Base-by-base conservation (phyloP, 2,329 filamentous ascomycete species). In the Chrysoporthe deuterocubensis region DNA sequence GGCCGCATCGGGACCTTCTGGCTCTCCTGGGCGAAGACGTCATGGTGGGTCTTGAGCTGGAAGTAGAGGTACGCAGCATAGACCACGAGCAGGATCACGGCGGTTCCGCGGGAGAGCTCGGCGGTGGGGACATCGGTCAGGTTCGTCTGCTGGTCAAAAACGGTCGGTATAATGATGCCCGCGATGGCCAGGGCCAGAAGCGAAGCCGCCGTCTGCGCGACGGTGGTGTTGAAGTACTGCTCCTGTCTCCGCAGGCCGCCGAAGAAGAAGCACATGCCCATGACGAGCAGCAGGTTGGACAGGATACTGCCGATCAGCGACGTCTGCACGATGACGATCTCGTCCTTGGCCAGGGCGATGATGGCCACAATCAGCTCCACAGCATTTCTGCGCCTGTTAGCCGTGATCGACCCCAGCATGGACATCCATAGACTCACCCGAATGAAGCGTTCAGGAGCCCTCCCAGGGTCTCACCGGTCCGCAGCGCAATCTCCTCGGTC, bases 231-330 rank as follows among this genome's bases (percentile, higher is more conserved):
- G 86, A 97, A 98, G 78, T 88, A 90, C 77, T 97, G 95, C 76
- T 96, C 92, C 40, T 87, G 76, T 40, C 94, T 88, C 68, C 91
- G 90, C 72, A 96, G 78, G 4, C 93, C 93, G 62, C 93, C 94
- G 69, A 92, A 90, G 82, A 97, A 96, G 84, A 96, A 97, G 77
- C 90, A 96, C 89, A 94, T 96, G 66, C 93, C 94, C 83, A 97
- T 83, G 63, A 97, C 93, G 16, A 97, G 87, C 3, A 97, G 86
- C 68, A 98, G 79, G 76, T 97, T 97, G 54, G 94, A 97, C 32
- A 97, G 83, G 77, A 97, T 97, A 78, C 91, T 94, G 66, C 94
- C 94, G 70, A 97, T 92, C 40, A 98, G 84, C 0, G 94, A 97
- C 0, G 94, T 97, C 78, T 97, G 93, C 7, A 97, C 94, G 69